These are phyloP conservation scores for Alnus rubra DNA, from an alignment of 306 rosid genomes.

Conservation along the genomic window DNA sequence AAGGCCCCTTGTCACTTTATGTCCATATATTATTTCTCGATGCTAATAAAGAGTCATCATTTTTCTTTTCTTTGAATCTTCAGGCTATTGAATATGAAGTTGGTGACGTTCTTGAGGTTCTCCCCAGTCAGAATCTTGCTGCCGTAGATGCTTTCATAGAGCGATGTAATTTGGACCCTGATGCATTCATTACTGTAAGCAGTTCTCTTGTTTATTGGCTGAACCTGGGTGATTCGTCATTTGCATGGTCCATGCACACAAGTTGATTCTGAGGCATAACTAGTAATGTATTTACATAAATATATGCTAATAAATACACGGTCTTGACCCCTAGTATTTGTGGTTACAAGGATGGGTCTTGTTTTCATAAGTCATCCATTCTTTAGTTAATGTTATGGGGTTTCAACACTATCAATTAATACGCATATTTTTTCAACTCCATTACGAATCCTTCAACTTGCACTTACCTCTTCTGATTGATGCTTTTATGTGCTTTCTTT, in stretches of 20 bases:
- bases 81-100: slow-evolving; percentile 63
- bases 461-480: background rate
- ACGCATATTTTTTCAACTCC: background rate
- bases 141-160: slow-evolving; percentile 68
- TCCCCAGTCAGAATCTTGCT: slow-evolving; percentile 72
- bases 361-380: background rate
- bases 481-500: background rate
- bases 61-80: background rate
- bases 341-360: background rate
- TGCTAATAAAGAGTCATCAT: background rate
- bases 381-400: background rate
- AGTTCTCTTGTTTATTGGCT: slow-evolving; percentile 22
- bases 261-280: background rate
- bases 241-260: background rate
- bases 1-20: too few relatives aligned
- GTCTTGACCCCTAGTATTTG: background rate
- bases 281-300: background rate
- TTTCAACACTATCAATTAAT: background rate
- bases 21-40: background rate
- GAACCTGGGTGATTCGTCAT: background rate
- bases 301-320: background rate
- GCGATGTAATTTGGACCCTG: slow-evolving; percentile 79
- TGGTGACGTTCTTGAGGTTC: slow-evolving; percentile 83
- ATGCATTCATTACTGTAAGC: slow-evolving; percentile 75
- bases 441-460: background rate